Base-by-base conservation (phyloP, 257 asterid genomes). In the Plantago elongata region DNA sequence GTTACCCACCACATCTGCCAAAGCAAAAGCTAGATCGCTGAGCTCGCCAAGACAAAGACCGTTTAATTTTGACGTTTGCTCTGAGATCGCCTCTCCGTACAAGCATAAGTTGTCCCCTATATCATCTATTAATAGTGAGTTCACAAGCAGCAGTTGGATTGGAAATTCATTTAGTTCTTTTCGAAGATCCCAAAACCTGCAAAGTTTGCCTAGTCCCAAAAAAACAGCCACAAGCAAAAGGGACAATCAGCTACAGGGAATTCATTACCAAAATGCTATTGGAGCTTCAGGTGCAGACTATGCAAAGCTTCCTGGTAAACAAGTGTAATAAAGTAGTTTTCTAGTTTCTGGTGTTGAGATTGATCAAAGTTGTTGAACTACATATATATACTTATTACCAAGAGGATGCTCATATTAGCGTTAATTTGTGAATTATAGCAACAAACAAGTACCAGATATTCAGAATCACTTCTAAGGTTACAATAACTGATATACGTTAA, bases 1-100 rank as follows among this genome's bases (percentile, higher is more conserved):
- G 98, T 90, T 96, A 43, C 81, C 95, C 42, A 91, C 96, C 1
- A 89, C 84, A 68, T 91, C 98, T 6, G 94, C 96, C 10, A 91
- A 74, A 65, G 98, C 98, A 58, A 91, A 73, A 75, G 69, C 79
- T 13, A 79, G 98, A 62, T 91, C 96, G 49, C 12, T 84, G 82
- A 86, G 96, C 75, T 82, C 98, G 3, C 98, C 98, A 47, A 82
- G 96, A 72, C 70, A 80, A 68, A 76, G 94, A 37, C 94, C 95
- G 10, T 77, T 83, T 14, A 77, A 78, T 66, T 71, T 81, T 3
- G 98, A 88, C 72, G 84, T 81, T 9, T 90, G 83, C 64, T 87
- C 93, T 8, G 97, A 85, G 64, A 83, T 76, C 15, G 70, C 78
- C 15, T 91, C 98, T 69, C 98, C 98, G 3, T 81, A 79, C 51